Conservation (phyloP, 768 basidiomycete genomes). For the Tulasnella sp. region DNA sequence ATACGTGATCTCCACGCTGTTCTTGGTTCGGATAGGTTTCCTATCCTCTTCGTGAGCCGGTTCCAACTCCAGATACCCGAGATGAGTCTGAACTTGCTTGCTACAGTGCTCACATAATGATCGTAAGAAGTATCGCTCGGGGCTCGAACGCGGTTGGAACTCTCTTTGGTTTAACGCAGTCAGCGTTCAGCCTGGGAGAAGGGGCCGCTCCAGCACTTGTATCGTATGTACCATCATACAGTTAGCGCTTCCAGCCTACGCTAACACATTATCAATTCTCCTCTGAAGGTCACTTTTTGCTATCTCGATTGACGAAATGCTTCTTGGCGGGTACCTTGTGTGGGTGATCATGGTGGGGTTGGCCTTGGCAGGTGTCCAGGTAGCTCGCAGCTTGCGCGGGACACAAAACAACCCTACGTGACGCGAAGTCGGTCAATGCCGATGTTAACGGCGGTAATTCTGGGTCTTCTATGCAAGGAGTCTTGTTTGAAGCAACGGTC, state of each 20-base stretch:
- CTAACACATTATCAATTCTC: neutral
- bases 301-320: conserved; percentile 23
- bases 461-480: no score
- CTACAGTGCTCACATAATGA: neutral
- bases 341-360: conserved; percentile 31
- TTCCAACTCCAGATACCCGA: neutral
- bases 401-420: neutral
- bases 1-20: conserved; percentile 24
- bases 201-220: conserved; percentile 29
- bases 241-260: neutral
- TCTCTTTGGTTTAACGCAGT: conserved; percentile 27
- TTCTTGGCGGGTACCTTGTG: conserved; percentile 6
- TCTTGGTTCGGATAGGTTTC: conserved; percentile 4
- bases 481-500: no score
- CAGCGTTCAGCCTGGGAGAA: conserved; percentile 5
- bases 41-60: conserved; percentile 27
- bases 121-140: neutral
- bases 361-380: neutral
- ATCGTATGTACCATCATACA: neutral
- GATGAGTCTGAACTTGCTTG: neutral
- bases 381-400: neutral
- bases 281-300: conserved; percentile 2
- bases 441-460: no score
- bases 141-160: conserved; percentile 2
- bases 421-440: neutral